Conservation (phyloP, 257 asterid genomes). For the Solanum sejunctum region DNA sequence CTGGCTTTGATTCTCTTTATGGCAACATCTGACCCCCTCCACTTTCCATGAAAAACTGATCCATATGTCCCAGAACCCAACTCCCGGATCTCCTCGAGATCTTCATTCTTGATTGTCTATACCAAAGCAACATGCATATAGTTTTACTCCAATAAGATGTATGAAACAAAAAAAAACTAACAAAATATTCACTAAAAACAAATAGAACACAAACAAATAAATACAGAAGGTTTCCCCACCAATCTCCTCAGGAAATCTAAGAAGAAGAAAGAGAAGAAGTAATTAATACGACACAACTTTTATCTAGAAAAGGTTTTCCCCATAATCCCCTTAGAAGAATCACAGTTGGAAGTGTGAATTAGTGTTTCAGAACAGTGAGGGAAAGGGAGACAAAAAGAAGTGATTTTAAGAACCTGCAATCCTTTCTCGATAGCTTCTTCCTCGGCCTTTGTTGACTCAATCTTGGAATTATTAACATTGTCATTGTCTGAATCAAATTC, state of each 20-base stretch:
- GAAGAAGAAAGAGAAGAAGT: neutral
- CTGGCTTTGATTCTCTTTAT: conserved; percentile 93
- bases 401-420: conserved; percentile 52
- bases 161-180: neutral
- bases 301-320: neutral
- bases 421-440: conserved; percentile 88
- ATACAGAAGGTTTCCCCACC: neutral
- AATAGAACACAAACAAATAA: neutral
- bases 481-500: conserved; percentile 70
- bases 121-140: neutral
- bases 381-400: neutral
- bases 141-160: neutral
- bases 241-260: neutral
- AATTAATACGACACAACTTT: neutral
- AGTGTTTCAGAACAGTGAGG: neutral
- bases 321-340: neutral
- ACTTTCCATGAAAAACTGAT: conserved; percentile 89
- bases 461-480: conserved; percentile 43
- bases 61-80: conserved; percentile 95
- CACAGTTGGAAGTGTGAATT: neutral
- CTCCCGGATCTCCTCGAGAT: conserved; percentile 95
- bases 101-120: conserved; percentile 83
- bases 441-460: conserved; percentile 91
- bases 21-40: conserved; percentile 99
- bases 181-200: neutral